Base-by-base conservation (phyloP, 2,329 filamentous ascomycete genomes). In the Dothistroma septosporum region DNA sequence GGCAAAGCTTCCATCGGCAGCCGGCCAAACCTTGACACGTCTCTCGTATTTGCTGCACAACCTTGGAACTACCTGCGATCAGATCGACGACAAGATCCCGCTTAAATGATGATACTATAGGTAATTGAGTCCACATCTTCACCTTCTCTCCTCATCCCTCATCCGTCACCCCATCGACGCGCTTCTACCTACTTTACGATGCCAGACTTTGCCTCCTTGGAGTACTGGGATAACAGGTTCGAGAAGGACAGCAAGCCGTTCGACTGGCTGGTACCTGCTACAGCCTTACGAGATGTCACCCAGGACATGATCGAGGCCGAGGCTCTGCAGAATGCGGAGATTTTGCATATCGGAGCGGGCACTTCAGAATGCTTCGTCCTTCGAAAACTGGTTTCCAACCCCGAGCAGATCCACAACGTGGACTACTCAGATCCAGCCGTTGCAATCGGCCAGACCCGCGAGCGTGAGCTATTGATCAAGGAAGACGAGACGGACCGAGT, bases 161-260 rank as follows among this genome's bases (percentile, higher is more conserved):
- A 19, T 44, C 14, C n/a, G n/a, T n/a, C n/a, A n/a, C n/a, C 14
- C 41, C 16, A 19, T n/a, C 14, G 9, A 8, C 8, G 14, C 3
- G 14, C 14, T n/a, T 4, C 41, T 44, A 28, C 41, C 5, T 1
- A n/a, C 24, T 21, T 4, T 44, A 62, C 19, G 14, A 67, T 67
- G 65, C 64, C 65, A 33, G 65, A 67, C 53, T 66, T 66, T 46
- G 57, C 65, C 12, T 63, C 60, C 11, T 59, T 61, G 46, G 58
- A 62, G n/a, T 67, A 67, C 62, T 67, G 65, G 65, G 62, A 67
- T 28, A 28, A 50, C 24, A 53, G 65, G 10, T 67, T 67, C 62
- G 24, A 44, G 8, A 64, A 61, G 32, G 61, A 66, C 53, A 53
- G 37, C 31, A 59, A 60, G 14, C 60, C 62, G 1, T 66, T 66